Base-by-base conservation (phyloP, 495 filamentous ascomycete species). In the Neurospora sp. region DNA sequence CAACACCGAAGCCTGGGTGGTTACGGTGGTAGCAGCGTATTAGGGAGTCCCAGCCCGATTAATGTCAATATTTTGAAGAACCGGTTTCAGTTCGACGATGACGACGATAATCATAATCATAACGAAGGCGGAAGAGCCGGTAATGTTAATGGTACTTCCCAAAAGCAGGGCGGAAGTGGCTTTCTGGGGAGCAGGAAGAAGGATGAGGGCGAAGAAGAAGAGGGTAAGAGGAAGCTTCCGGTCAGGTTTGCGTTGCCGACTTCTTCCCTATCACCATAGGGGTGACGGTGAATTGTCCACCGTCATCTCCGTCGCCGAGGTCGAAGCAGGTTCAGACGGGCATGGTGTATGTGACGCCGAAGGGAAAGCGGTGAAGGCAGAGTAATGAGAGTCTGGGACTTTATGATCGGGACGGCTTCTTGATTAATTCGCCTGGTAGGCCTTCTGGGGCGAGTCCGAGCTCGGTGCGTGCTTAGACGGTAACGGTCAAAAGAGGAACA, bases 381-480 rank as follows among this genome's bases (percentile, higher is more conserved):
- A 66, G 54, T 8, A 66, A 77, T 17, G 77, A 78, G 21, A 77
- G 73, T 40, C 19, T 75, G 24, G 71, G 75, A 3, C 43, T 77
- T 59, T 78, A 78, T 69, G 77, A 78, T 34, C 45, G 69, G 38
- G 71, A 78, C 19, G 77, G 77, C 0, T 78, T 78, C 17, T 43
- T 78, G 71, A 77, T 78, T 70, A 34, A 66, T 24, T 75, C 72
- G 72, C 74, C 72, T 31, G 70, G 69, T 9, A 66, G 70, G 70
- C 28, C 17, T 28, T 28, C 38, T n/a, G 73, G 38, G 21, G 45
- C 37, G 15, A 74, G 66, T 72, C 73, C 74, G 13, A 36, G 28
- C 2, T 34, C 54, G 28, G 54, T 66, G 28, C 54, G 54, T 6
- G 54, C 54, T 17, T 75, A 72, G 43, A 39, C 48, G 43, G 17